Base-by-base conservation (phyloP, 306 rosid genomes). In the Castanopsis chinensis region DNA sequence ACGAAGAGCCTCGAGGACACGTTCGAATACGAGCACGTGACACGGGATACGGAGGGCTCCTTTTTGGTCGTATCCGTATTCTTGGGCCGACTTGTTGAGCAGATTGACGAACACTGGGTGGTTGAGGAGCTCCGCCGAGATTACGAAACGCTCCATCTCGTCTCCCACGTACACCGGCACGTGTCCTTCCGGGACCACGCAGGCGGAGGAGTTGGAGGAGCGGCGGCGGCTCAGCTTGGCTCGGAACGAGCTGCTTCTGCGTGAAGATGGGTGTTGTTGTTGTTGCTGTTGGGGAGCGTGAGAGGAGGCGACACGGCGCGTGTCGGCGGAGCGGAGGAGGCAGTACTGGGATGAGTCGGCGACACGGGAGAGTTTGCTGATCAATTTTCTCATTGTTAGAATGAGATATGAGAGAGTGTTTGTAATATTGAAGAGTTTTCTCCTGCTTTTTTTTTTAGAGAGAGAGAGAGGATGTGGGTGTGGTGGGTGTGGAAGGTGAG, bases 141-240 rank as follows among this genome's bases (percentile, higher is more conserved):
- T 94, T 2, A 88, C 98, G 64, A 92, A 92, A 37, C 94, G 78
- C 72, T 89, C 89, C 99, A 92, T 92, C 90, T 95, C 98, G 17
- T 92, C 97, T 32, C 99, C 99, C 13, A 95, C 99, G 88, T 90
- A 92, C 73, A 94, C 89, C 69, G 99, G 99, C 0, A 94, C 90
- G 80, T 91, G 92, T 0, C 99, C 99, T 23, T 84, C 91, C 0
- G 98, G 99, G 0, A 87, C 97, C 14, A 67, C 57, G 5, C 59
- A 21, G 12, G 72, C 71, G 2, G 53, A 6, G 2, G 76, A 11
- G 1, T 25, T 25, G 14, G 68, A 18, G 0, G 28, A 17, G 1
- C 85, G 52, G 41, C 70, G 72, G 57, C 56, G 27, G 76, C 56
- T 49, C 25, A 85, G 83, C 68, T 76, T 86, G 0, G 63, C 72